Evolutionary conservation across 371 early-diverging fungal genomes (phyloP).

Genomic region (Apophysomyces variabilis): DNA sequence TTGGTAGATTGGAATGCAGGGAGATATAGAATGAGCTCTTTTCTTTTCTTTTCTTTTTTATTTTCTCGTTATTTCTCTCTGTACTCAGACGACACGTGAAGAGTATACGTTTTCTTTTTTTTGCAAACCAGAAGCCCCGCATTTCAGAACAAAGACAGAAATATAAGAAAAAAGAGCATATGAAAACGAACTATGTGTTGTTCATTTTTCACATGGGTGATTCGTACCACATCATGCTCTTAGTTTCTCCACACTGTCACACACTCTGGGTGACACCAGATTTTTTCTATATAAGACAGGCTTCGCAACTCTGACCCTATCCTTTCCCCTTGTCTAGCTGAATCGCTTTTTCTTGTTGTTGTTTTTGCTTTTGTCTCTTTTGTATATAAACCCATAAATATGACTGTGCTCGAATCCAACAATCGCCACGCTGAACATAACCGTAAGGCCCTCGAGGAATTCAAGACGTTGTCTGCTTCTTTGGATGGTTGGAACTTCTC

Average conservation of each 20-base stretch:
- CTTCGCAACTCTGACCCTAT: background rate
- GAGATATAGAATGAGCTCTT: too few species aligned
- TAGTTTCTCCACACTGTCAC: constrained; percentile 3
- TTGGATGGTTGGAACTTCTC: constrained; percentile 24
- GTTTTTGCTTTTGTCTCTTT: background rate
- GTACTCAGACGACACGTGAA: too few species aligned
- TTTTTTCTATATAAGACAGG: background rate
- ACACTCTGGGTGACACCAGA: background rate
- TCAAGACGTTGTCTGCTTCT: constrained; percentile 30
- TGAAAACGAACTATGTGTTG: constrained; percentile 4
- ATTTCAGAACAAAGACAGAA: background rate
- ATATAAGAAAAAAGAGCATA: background rate
- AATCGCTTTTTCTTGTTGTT: background rate
- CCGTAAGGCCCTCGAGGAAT: constrained; percentile 25
- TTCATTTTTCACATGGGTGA: constrained; percentile 5
- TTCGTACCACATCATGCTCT: constrained; percentile 5
- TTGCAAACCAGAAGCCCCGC: too few species aligned
- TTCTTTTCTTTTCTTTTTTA: too few species aligned
- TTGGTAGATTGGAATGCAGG: too few species aligned
- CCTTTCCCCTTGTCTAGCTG: background rate
- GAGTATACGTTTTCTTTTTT: too few species aligned
- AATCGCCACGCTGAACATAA: constrained; percentile 34
- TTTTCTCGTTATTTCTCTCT: too few species aligned
- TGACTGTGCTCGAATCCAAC: constrained; percentile 36
- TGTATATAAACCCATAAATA: constrained; percentile 29